These are phyloP conservation scores for Puccinia coronata DNA, from an alignment of 1,284 basidiomycete species.

Conservation along the genomic window DNA sequence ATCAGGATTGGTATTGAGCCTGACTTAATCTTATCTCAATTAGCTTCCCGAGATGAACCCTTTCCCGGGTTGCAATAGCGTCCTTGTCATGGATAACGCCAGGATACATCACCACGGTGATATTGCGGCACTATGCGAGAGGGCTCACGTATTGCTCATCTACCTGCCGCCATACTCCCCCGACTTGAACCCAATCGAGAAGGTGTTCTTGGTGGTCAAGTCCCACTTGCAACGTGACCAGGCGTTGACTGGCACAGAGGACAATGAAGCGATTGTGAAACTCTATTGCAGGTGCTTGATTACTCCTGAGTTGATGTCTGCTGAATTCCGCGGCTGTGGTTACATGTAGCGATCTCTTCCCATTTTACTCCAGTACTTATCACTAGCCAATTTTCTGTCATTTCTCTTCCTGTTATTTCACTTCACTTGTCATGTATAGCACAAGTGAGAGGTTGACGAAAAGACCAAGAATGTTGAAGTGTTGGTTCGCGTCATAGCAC, in stretches of 20 bases:
- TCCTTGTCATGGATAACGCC: background rate
- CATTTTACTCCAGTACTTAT: too few relatives aligned
- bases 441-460: conserved; percentile 65
- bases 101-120: background rate
- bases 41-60: background rate
- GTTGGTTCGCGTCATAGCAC: conserved; percentile 81
- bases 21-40: too few relatives aligned
- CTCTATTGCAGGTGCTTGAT: background rate
- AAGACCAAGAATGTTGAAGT: conserved; percentile 90
- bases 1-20: too few relatives aligned
- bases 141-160: background rate
- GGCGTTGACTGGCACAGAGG: background rate
- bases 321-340: background rate
- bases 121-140: background rate
- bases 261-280: background rate
- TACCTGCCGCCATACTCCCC: background rate
- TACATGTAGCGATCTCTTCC: background rate
- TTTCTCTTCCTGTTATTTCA: too few relatives aligned
- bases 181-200: conserved; percentile 2
- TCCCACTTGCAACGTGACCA: background rate
- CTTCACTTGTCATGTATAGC: too few relatives aligned
- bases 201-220: background rate
- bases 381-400: too few relatives aligned
- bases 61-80: background rate
- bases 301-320: background rate